Evolutionary conservation across 768 basidiomycete genomes (phyloP), one percentile per base, ranked within the genome.

Genomic region (Lactarius sanguifluus): DNA sequence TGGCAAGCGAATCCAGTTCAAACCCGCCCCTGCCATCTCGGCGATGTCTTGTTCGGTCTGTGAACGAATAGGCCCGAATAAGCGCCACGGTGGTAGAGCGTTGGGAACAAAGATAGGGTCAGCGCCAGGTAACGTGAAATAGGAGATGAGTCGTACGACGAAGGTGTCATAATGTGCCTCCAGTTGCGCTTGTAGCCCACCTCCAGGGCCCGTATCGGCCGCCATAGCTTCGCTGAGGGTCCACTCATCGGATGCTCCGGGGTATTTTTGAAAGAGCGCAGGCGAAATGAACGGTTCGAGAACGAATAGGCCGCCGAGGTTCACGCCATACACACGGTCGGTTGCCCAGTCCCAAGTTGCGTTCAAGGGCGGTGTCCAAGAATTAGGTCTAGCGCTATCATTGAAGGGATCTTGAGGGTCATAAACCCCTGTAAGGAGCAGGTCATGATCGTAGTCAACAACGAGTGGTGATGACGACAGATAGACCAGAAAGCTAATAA

Each of bases 1-100:
- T 1, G 94, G 91, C 45, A 96, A 77, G 3, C 93, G 85, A 55
- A 96, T 77, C 83, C 90, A 96, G 77, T 94, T 95, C 61, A 96
- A 78, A 1, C 94, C 94, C 34, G 93, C 94, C 30, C 85, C 90
- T 55, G 94, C 92, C 66, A 97, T 96, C 73, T 88, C 80, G 43
- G 94, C 94, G 67, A 96, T 87, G 78, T 96, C 94, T 77, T 91
- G 79, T 74, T 95, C 92, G 62, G 91, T 95, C 91, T 94, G 75
- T 12, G 38, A 36, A 66, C 32, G 64, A 45, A 43, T 52, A 20
- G 23, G 47, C 38, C 41, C 62, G 47, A 34, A 59, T 50, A 67
- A 62, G 59, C 65, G 56, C 65, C 45, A 56, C 40, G 52, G 40
- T 43, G 45, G 41, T 63, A 59, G 62, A 54, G 66, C 58, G 66